These are phyloP conservation scores for Clarireedia homoeocarpa DNA, from an alignment of 2,329 filamentous ascomycete species.

Conservation along the genomic window DNA sequence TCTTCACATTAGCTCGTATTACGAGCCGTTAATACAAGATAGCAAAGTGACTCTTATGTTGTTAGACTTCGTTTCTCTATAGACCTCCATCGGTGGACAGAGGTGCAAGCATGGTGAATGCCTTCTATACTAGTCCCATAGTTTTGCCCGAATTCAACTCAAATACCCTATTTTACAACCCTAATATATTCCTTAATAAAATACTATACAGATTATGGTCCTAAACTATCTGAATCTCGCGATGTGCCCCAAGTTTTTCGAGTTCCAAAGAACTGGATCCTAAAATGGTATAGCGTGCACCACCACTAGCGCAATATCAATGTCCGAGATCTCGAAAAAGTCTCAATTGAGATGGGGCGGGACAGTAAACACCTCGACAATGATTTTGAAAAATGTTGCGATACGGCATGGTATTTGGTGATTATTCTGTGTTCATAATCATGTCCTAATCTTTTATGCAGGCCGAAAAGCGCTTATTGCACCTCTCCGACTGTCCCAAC, in stretches of 20 bases:
- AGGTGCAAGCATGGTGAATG: slow-evolving; percentile 7
- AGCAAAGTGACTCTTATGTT: slow-evolving; percentile 8
- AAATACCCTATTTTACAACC: slow-evolving; percentile 1
- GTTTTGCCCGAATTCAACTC: slow-evolving; percentile 9
- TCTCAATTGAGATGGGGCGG: slow-evolving; percentile 7
- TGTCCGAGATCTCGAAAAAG: slow-evolving; percentile 23
- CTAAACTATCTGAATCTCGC: background rate
- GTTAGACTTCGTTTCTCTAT: slow-evolving; percentile 12
- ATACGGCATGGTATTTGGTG: slow-evolving; percentile 45
- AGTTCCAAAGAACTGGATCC: background rate
- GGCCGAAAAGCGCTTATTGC: slow-evolving; percentile 46
- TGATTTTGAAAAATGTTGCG: slow-evolving; percentile 49
- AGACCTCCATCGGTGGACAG: slow-evolving; percentile 1
- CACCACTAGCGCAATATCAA: slow-evolving; percentile 14
- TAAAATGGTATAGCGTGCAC: slow-evolving; percentile 11
- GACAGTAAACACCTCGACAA: slow-evolving; percentile 29
- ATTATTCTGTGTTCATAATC: background rate
- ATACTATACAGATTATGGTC: background rate
- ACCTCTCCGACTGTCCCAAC: slow-evolving; percentile 32
- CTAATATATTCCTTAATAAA: background rate
- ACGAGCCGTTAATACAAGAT: slow-evolving; percentile 35
- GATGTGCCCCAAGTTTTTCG: background rate
- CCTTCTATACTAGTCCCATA: slow-evolving; percentile 6
- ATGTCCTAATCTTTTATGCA: slow-evolving; percentile 28
- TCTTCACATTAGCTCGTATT: slow-evolving; percentile 78